Percentiles rank a stretch among this genome's conserved stretches.
phyloP scores from a whole-genome alignment of 495 filamentous ascomycete species.

The Pseudomonodictys pantanalensis region DNA sequence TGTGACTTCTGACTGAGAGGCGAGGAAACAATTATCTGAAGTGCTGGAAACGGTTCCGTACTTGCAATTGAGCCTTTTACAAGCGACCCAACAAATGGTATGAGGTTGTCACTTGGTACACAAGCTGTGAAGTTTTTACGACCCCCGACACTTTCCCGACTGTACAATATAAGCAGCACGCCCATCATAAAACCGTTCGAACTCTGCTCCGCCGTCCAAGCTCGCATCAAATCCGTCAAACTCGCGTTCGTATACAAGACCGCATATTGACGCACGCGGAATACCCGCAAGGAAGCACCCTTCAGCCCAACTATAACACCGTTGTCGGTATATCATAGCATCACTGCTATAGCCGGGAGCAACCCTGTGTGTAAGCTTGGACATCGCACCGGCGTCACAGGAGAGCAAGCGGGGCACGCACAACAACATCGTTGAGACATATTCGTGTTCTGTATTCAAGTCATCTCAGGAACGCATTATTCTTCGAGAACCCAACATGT shows the following conservation, averaged over 20 bases:
- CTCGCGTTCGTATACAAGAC: no score
- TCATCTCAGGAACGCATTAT: not conserved
- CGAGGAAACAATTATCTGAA: not conserved
- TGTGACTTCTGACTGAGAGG: no score
- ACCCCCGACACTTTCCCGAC: no score
- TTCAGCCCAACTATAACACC: not conserved
- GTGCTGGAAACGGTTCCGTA: no score
- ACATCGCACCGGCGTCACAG: no score
- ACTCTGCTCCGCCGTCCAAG: not conserved
- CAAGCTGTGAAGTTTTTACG: no score
- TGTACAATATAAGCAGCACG: slow-evolving; percentile 10
- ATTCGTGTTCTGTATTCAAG: not conserved
- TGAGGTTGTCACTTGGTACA: no score
- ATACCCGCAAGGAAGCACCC: not conserved
- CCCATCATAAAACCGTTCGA: not conserved
- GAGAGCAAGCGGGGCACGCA: no score
- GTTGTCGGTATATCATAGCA: not conserved
- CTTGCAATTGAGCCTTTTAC: no score
- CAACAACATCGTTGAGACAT: not conserved
- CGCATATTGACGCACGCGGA: not conserved
- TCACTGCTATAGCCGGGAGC: not conserved
- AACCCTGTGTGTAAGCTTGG: no score
- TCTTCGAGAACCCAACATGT: no score
- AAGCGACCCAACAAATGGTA: not conserved
- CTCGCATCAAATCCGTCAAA: no score